phyloP scores from a whole-genome alignment of 805 yeast species.

The Pichia thaimueangensis region DNA sequence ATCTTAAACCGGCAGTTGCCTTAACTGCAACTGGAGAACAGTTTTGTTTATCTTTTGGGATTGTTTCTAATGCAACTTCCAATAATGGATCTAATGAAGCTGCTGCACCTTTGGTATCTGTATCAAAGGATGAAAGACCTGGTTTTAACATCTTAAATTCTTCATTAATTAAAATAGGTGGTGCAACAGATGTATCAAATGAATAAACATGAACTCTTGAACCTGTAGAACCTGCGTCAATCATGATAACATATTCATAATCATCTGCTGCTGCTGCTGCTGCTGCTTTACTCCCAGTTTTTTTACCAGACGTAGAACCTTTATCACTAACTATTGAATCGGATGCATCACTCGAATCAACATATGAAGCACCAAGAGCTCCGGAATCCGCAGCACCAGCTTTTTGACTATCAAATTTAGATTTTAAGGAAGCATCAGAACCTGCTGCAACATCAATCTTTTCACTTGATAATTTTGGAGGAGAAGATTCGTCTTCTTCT shows the following conservation, averaged over 20 bases:
- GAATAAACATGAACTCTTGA: constrained; percentile 92
- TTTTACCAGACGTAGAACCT: background rate
- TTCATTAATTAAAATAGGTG: constrained; percentile 77
- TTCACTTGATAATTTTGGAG: constrained; percentile 2
- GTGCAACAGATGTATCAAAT: constrained; percentile 78
- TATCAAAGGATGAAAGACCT: constrained; percentile 81
- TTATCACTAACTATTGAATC: background rate
- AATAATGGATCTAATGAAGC: constrained; percentile 79
- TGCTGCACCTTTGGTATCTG: constrained; percentile 82
- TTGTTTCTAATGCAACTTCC: constrained; percentile 63
- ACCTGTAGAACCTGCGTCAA: constrained; percentile 98
- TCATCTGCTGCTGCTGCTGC: constrained; percentile 11
- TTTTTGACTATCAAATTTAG: constrained; percentile 11
- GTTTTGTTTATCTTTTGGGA: constrained; percentile 63
- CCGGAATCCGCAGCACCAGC: constrained; percentile 7
- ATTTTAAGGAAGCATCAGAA: constrained; percentile 15
- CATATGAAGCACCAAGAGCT: constrained; percentile 1
- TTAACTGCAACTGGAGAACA: constrained; percentile 96
- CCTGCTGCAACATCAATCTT: constrained; percentile 12
- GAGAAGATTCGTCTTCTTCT: constrained; percentile 6
- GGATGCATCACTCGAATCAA: background rate
- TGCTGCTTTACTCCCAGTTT: background rate
- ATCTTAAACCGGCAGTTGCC: constrained; percentile 95
- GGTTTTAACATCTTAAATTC: constrained; percentile 85
- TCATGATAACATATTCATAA: constrained; percentile 78